phyloP scores from a whole-genome alignment of 352 stramenopile genomes.

The Phytophthora fragariaefolia region DNA sequence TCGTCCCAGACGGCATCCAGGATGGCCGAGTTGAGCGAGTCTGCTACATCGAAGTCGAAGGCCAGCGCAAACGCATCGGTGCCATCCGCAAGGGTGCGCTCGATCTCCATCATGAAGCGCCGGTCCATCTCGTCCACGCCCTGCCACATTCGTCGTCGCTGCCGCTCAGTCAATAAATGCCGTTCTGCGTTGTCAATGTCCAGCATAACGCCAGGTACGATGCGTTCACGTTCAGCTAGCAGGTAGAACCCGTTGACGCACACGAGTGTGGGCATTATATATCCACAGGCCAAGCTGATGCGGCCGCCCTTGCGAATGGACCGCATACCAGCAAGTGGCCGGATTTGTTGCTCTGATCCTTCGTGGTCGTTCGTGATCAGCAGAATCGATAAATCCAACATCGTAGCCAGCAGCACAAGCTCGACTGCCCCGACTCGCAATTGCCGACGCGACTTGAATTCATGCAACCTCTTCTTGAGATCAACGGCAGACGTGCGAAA shows the following conservation, averaged over 20 bases:
- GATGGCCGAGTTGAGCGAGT: constrained; percentile 77
- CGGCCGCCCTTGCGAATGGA: constrained; percentile 62
- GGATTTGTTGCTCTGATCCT: constrained; percentile 66
- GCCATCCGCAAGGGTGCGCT: constrained; percentile 44
- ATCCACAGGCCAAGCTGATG: constrained; percentile 67
- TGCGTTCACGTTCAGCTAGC: constrained; percentile 42
- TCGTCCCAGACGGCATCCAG: constrained; percentile 87
- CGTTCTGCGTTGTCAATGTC: constrained; percentile 22
- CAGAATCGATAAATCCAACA: constrained; percentile 76
- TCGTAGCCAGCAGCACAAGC: constrained; percentile 74
- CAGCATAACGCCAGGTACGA: constrained; percentile 7
- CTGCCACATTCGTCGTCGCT: constrained; percentile 63
- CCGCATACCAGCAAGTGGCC: constrained; percentile 52
- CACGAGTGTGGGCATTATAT: constrained; percentile 74
- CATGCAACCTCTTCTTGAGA: constrained; percentile 81
- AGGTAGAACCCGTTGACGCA: constrained; percentile 78
- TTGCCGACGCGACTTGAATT: constrained; percentile 70
- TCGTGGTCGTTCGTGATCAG: constrained; percentile 87
- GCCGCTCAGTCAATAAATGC: constrained; percentile 15
- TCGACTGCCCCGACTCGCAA: constrained; percentile 68
- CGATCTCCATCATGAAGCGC: constrained; percentile 65
- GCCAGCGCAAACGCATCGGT: constrained; percentile 23
- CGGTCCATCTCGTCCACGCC: constrained; percentile 82
- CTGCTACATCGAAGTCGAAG: constrained; percentile 70
- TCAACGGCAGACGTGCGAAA: constrained; percentile 68